A percentile compares a stretch with the other conserved stretches of the same genome.
Conservation (phyloP, 2,329 filamentous ascomycete species). For the Thermomyces lanuginosus region DNA sequence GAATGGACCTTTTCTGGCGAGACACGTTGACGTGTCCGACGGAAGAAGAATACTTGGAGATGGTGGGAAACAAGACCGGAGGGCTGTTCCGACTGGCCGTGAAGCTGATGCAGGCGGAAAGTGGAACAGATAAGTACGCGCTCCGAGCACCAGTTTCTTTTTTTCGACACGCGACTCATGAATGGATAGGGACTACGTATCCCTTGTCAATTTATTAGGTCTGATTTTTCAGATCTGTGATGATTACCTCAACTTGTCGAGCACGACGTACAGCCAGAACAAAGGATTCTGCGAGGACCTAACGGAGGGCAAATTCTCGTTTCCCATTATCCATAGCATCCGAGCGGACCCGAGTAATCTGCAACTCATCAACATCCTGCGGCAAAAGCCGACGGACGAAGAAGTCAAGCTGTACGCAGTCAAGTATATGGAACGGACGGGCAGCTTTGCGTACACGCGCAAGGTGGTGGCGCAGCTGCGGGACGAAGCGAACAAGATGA, state of each 20-base stretch:
- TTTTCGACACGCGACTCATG: no score
- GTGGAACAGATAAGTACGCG: slow-evolving; percentile 15
- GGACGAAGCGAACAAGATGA: slow-evolving; percentile 45
- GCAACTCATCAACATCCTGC: slow-evolving; percentile 78
- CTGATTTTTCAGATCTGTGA: slow-evolving; percentile 33
- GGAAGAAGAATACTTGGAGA: slow-evolving; percentile 32
- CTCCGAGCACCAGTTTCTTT: not conserved
- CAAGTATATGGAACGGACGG: slow-evolving; percentile 74
- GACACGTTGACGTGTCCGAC: slow-evolving; percentile 30
- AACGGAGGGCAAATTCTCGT: slow-evolving; percentile 93
- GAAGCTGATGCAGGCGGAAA: slow-evolving; percentile 31
- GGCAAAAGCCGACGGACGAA: slow-evolving; percentile 71
- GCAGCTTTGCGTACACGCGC: slow-evolving; percentile 75
- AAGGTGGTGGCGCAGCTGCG: slow-evolving; percentile 49
- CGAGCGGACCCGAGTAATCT: slow-evolving; percentile 42
- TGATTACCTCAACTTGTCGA: slow-evolving; percentile 78
- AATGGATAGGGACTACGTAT: slow-evolving; percentile 26
- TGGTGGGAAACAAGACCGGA: slow-evolving; percentile 35
- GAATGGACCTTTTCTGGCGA: slow-evolving; percentile 34
- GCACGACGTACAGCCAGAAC: slow-evolving; percentile 59
- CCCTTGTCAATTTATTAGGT: slow-evolving; percentile 50
- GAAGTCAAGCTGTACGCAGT: slow-evolving; percentile 88
- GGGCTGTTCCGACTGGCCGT: slow-evolving; percentile 31
- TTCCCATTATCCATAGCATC: slow-evolving; percentile 88
- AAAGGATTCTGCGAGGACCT: slow-evolving; percentile 93